Evolutionary conservation across 495 filamentous ascomycete genomes (phyloP), one percentile per base, ranked within the genome.

Genomic region (Darksidea phi): DNA sequence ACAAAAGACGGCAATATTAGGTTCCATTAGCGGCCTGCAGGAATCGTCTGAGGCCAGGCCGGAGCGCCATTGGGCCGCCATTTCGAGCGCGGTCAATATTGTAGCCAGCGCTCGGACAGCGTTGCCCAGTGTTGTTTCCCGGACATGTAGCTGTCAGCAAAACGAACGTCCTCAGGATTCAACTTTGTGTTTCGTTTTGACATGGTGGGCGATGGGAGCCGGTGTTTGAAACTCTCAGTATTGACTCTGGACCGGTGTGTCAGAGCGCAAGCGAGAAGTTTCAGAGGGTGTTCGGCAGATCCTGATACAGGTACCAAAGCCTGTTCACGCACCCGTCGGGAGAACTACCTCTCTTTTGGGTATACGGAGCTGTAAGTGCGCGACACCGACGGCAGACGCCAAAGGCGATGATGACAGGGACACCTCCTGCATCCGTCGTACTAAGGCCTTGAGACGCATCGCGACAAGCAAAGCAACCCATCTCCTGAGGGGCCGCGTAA

Each of bases 1-100:
- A 46, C 54, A 41, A 32, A 55, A 59, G 50, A 59, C 20, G 55
- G 61, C 46, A 64, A 38, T 54, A 64, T 64, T 64, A 59, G 49
- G n/a, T 43, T 58, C 23, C 47, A n/a, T 60, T 60, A 43, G 36
- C 36, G 15, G 32, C 43, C 55, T 36, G 46, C 28, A 38, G 13
- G 54, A 15, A 46, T 48, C 23, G 43, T 38, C 17, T 48, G 2
- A 20, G 12, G 41, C 11, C 18, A 25, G 18, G 20, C 49, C 24
- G 49, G 4, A 52, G 49, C 51, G 51, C 51, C 34, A 54, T 41
- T 43, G n/a, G 51, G 36, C 57, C 25, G 47, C 57, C 41, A 10
- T 20, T 51, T 36, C 28, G 23, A n/a, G 8, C 20, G 25, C 11
- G 17, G 12, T 18, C 15, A 32, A 23, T n/a, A 8, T 25, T 54